Conservation (phyloP, 495 filamentous ascomycete species). For the Daldinia grandis region DNA sequence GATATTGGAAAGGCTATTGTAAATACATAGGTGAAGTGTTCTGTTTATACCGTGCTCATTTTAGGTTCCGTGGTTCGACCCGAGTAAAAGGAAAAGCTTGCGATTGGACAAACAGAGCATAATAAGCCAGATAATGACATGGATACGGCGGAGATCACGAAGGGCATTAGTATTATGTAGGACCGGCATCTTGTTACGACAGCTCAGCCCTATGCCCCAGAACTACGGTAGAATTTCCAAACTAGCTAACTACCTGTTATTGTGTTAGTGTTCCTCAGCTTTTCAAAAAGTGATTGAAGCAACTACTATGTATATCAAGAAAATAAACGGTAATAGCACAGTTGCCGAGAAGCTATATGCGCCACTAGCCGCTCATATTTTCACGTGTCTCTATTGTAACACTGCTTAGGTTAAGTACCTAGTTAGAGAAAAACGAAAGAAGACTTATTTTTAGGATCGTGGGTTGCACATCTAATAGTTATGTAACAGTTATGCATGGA, state of each 20-base stretch:
- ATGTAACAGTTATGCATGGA: slow-evolving; percentile 28
- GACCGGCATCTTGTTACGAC: slow-evolving; percentile 20
- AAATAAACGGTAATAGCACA: background rate
- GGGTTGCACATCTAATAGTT: slow-evolving; percentile 1
- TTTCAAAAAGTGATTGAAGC: slow-evolving; percentile 1
- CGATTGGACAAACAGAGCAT: slow-evolving; percentile 28
- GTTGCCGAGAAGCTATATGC: background rate
- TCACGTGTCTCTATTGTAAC: background rate
- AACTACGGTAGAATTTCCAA: slow-evolving; percentile 13
- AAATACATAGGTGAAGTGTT: background rate
- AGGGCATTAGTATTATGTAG: slow-evolving; percentile 2
- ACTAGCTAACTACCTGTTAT: background rate
- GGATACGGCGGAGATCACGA: slow-evolving; percentile 27
- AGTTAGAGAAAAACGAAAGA: background rate
- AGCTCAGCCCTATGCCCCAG: slow-evolving; percentile 41
- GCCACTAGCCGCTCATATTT: background rate
- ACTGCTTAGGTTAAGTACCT: too few species aligned
- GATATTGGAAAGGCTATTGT: slow-evolving; percentile 13
- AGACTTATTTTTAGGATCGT: slow-evolving; percentile 35
- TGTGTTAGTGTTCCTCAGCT: slow-evolving; percentile 8
- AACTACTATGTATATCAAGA: slow-evolving; percentile 5
- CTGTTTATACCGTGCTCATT: slow-evolving; percentile 8
- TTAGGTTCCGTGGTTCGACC: slow-evolving; percentile 21
- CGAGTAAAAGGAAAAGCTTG: slow-evolving; percentile 32
- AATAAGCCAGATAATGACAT: slow-evolving; percentile 40